phyloP scores from a whole-genome alignment of 2,329 filamentous ascomycete genomes.

The Epichloe uncinata region DNA sequence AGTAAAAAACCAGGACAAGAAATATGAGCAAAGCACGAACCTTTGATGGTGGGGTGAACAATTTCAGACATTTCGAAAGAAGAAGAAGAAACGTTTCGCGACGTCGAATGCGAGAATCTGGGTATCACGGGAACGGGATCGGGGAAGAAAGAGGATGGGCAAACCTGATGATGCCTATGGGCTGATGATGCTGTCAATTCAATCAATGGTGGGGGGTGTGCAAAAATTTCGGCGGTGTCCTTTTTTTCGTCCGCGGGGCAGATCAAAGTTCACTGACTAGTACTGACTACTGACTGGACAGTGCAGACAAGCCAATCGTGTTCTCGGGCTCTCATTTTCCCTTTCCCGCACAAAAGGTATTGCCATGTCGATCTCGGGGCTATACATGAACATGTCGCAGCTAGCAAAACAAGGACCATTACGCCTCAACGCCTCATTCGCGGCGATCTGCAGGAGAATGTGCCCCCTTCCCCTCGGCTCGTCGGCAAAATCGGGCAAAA shows the following conservation, averaged over 20 bases:
- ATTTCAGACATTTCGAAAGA: slow-evolving; percentile 47
- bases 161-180: slow-evolving; percentile 1
- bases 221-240: slow-evolving; percentile 1
- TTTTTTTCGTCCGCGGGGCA: neutral
- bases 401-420: no score
- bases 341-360: no score
- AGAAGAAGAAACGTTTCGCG: slow-evolving; percentile 3
- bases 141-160: neutral
- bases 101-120: slow-evolving; percentile 3
- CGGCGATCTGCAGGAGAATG: no score
- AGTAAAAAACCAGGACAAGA: neutral
- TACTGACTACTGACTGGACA: no score
- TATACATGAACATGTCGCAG: no score
- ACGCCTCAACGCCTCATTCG: no score
- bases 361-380: no score
- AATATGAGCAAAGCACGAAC: slow-evolving; percentile 16
- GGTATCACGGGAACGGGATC: slow-evolving; percentile 1
- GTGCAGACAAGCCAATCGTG: no score
- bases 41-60: slow-evolving; percentile 65
- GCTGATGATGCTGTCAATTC: neutral
- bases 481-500: no score
- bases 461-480: no score
- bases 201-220: slow-evolving; percentile 3
- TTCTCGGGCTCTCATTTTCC: no score
- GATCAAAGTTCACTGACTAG: neutral